These are phyloP conservation scores for Acanthamoeba sp. DNA, from an alignment of 208 protist species.

Conservation along the genomic window DNA sequence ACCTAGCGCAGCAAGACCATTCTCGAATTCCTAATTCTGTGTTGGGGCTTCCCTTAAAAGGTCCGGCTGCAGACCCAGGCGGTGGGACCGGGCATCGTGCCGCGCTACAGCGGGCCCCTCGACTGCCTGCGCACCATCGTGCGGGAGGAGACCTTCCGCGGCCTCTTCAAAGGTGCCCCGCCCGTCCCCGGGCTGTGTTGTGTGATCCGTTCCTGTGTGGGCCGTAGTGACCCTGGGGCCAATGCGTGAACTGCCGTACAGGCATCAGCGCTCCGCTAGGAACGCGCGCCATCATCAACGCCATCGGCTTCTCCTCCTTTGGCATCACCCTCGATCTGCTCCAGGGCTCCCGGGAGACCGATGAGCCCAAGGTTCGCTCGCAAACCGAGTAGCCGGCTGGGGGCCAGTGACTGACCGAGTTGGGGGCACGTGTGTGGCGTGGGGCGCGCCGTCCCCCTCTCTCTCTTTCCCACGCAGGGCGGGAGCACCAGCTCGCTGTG, in stretches of 20 bases:
- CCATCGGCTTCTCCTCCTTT: slow-evolving; percentile 25
- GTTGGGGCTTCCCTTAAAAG: not conserved
- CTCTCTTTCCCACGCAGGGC: not conserved
- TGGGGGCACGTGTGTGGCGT: too few relatives aligned
- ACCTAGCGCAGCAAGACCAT: too few relatives aligned
- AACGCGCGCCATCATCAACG: slow-evolving; percentile 63
- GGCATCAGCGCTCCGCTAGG: slow-evolving; percentile 5
- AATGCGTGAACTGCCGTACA: not conserved
- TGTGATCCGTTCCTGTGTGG: too few relatives aligned
- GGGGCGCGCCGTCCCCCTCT: too few relatives aligned
- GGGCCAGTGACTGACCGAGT: too few relatives aligned
- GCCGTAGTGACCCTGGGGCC: too few relatives aligned
- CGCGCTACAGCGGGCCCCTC: not conserved
- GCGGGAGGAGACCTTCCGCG: slow-evolving; percentile 10
- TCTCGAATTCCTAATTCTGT: not conserved
- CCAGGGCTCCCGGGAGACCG: not conserved
- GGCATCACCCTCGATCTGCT: slow-evolving; percentile 29
- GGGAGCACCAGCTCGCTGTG: not conserved
- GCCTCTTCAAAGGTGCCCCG: slow-evolving; percentile 29
- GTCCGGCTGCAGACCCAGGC: slow-evolving; percentile 28
- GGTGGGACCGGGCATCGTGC: slow-evolving; percentile 14
- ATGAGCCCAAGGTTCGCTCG: not conserved
- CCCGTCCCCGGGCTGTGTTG: too few relatives aligned
- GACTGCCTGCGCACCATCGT: slow-evolving; percentile 22
- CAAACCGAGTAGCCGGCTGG: too few relatives aligned